phyloP scores from a whole-genome alignment of 352 stramenopile species.

The Globisporangium uncinulatum region DNA sequence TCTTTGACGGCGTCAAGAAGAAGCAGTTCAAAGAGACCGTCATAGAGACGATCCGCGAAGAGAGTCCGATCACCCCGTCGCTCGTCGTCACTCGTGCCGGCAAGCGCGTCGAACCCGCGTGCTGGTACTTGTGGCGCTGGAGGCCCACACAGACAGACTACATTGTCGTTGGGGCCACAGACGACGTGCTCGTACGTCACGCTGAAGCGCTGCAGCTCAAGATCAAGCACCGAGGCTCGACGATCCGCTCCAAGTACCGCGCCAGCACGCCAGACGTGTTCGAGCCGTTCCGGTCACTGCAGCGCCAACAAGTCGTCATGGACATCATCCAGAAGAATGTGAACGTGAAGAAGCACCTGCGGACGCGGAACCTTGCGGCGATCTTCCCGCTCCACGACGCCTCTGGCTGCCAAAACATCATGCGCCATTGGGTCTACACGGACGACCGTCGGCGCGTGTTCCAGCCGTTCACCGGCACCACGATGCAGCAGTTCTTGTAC shows the following conservation, averaged over 20 bases:
- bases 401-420: conserved; percentile 54
- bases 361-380: conserved; percentile 39
- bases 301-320: conserved; percentile 69
- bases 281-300: conserved; percentile 66
- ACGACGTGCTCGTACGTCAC: conserved; percentile 52
- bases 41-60: conserved; percentile 64
- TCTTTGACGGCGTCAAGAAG: conserved; percentile 58
- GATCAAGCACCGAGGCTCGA: conserved; percentile 62
- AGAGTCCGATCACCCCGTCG: conserved; percentile 49
- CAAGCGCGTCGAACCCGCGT: conserved; percentile 12
- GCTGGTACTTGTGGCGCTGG: conserved; percentile 1
- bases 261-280: conserved; percentile 35
- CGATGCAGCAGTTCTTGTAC: conserved; percentile 49
- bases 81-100: conserved; percentile 40
- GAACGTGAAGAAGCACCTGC: conserved; percentile 54
- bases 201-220: conserved; percentile 63
- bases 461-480: conserved; percentile 46
- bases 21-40: conserved; percentile 70
- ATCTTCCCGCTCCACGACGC: conserved; percentile 69
- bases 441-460: conserved; percentile 33
- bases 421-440: conserved; percentile 48
- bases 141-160: conserved; percentile 34
- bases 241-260: conserved; percentile 49
- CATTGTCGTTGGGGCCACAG: conserved; percentile 47
- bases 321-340: conserved; percentile 74